These are phyloP conservation scores for Jacaranda copaia DNA, from an alignment of 257 asterid genomes.

Conservation along the genomic window DNA sequence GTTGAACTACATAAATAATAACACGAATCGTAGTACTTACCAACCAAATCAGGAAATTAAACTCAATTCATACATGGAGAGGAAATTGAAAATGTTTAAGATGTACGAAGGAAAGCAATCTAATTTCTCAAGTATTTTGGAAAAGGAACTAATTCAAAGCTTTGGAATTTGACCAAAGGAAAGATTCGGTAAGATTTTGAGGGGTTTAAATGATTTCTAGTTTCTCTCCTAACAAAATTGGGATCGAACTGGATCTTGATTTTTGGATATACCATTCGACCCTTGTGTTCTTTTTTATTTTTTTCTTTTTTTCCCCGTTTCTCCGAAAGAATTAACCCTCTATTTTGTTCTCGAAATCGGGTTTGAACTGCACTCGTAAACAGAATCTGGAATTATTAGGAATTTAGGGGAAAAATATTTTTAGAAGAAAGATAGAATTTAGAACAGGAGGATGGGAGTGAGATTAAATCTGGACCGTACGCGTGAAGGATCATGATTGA, in stretches of 20 bases:
- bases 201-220: conserved; percentile 21
- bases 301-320: too few species aligned
- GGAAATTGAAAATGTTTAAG: conserved; percentile 6
- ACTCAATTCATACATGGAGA: conserved; percentile 15
- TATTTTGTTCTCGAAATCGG: background rate
- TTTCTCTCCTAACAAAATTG: background rate
- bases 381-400: background rate
- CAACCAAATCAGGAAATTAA: conserved; percentile 33
- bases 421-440: background rate
- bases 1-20: conserved; percentile 25
- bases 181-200: conserved; percentile 35
- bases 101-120: conserved; percentile 11
- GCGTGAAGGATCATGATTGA: background rate
- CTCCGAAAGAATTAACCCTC: background rate
- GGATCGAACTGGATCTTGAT: conserved; percentile 37
- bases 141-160: conserved; percentile 13
- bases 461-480: conserved; percentile 28
- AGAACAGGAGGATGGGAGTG: conserved; percentile 1
- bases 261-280: conserved; percentile 37
- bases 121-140: conserved; percentile 16
- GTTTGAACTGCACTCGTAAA: conserved; percentile 3
- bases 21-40: conserved; percentile 27
- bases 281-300: conserved; percentile 16
- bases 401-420: background rate
- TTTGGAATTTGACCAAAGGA: conserved; percentile 21